A percentile compares a stretch with the other conserved stretches of the same genome.
Evolutionary conservation across 352 stramenopile genomes (phyloP).

Genomic region (Hyaloperonospora arabidopsidis): DNA sequence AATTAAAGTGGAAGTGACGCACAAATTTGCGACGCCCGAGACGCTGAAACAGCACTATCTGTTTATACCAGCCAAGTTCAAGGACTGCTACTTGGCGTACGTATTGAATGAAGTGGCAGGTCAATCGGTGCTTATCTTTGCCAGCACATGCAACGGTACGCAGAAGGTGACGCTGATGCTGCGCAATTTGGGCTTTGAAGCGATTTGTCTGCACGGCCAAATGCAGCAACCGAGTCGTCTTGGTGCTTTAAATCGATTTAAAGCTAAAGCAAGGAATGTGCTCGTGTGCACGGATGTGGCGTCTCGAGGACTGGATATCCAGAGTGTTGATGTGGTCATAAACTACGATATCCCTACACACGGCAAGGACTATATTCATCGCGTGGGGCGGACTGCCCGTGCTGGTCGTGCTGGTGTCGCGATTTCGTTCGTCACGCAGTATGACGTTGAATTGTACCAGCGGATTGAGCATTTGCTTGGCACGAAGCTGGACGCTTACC

Average conservation of each 20-base stretch:
- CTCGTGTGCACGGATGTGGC: conserved; percentile 87
- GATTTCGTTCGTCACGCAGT: conserved; percentile 98
- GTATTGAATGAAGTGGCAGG: conserved; percentile 96
- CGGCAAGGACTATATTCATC: conserved; percentile 99
- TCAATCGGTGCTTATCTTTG: conserved; percentile 97
- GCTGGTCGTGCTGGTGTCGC: conserved; percentile 91
- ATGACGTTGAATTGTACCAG: conserved; percentile 98
- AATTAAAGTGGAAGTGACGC: conserved; percentile 95
- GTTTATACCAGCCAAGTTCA: conserved; percentile 99
- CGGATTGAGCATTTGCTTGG: conserved; percentile 89
- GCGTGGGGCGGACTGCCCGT: conserved; percentile 95
- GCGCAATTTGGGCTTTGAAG: conserved; percentile 96
- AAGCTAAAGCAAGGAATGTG: conserved; percentile 85
- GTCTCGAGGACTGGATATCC: conserved; percentile 93
- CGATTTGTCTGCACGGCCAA: conserved; percentile 97
- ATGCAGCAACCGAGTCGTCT: conserved; percentile 97
- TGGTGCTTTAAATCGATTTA: conserved; percentile 97
- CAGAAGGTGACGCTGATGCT: conserved; percentile 95
- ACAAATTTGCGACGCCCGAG: conserved; percentile 96
- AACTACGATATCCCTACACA: conserved; percentile 99
- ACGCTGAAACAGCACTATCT: conserved; percentile 98
- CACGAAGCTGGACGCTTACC: conserved; percentile 73
- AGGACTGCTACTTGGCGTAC: conserved; percentile 98
- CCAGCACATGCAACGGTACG: conserved; percentile 96
- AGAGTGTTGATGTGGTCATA: conserved; percentile 95